Percentiles rank a stretch among this genome's conserved stretches.
phyloP scores from a whole-genome alignment of 2,329 filamentous ascomycete genomes.

The Fusarium sp. region DNA sequence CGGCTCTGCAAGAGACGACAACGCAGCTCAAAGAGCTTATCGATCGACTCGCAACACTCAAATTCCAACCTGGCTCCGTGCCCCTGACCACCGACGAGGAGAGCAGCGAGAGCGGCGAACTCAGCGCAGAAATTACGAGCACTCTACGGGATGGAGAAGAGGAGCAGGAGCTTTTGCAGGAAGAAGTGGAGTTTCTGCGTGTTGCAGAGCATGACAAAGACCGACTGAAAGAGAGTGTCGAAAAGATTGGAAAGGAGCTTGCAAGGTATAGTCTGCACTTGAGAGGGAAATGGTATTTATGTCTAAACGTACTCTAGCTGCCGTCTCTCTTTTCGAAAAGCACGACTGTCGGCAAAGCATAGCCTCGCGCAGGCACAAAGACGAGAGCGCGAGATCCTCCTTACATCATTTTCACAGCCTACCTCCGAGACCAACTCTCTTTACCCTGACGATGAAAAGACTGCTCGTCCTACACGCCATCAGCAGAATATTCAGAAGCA shows the following conservation, averaged over 20 bases:
- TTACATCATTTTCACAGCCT: slow-evolving; percentile 70
- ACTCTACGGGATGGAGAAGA: slow-evolving; percentile 82
- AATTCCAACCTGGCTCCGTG: slow-evolving; percentile 68
- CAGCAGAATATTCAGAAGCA: slow-evolving; percentile 45
- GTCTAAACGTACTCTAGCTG: slow-evolving; percentile 52
- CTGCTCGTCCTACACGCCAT: slow-evolving; percentile 38
- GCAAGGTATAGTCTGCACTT: slow-evolving; percentile 63
- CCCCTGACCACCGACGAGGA: slow-evolving; percentile 61
- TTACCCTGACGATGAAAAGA: slow-evolving; percentile 37
- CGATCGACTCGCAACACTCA: slow-evolving; percentile 65
- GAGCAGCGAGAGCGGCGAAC: slow-evolving; percentile 71
- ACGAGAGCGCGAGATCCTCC: slow-evolving; percentile 79
- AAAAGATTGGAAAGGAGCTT: slow-evolving; percentile 75
- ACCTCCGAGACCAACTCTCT: slow-evolving; percentile 48
- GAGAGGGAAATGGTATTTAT: neutral
- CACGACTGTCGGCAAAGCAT: slow-evolving; percentile 81
- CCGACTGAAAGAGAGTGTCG: slow-evolving; percentile 73
- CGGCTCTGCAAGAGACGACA: slow-evolving; percentile 69
- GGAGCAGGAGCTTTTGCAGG: slow-evolving; percentile 81
- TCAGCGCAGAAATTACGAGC: slow-evolving; percentile 83
- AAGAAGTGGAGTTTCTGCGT: slow-evolving; percentile 79
- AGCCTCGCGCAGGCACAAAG: slow-evolving; percentile 78
- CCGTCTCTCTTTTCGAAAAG: slow-evolving; percentile 79
- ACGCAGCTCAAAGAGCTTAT: slow-evolving; percentile 68
- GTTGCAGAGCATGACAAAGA: slow-evolving; percentile 67